Conservation (phyloP, 805 yeast species). For the Torulaspora gathmanii region DNA sequence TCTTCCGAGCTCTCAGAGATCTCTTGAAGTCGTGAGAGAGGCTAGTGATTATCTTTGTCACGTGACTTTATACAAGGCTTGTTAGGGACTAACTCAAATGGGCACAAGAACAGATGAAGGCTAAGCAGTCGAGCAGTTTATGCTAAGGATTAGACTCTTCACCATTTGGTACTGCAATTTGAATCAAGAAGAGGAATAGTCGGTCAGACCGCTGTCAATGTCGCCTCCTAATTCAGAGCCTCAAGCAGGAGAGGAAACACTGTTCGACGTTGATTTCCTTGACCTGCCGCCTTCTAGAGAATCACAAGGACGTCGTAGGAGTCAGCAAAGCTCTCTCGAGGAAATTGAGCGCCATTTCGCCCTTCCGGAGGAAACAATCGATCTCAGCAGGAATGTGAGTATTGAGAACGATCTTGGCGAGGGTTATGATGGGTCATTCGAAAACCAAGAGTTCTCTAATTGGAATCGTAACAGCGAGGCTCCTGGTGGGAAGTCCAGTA, state of each 20-base stretch:
- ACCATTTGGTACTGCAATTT: background rate
- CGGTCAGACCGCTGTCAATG: constrained; percentile 3
- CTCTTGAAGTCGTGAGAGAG: no score
- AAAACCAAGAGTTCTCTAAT: constrained; percentile 12
- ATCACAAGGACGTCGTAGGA: constrained; percentile 9
- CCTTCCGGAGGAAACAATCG: constrained; percentile 31
- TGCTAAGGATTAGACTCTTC: background rate
- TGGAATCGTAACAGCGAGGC: constrained; percentile 18
- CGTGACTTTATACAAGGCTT: constrained; percentile 1
- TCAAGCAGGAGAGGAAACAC: constrained; percentile 28
- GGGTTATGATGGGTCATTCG: constrained; percentile 27
- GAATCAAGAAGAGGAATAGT: background rate
- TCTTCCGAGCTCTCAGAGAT: no score
- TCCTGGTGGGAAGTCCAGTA: constrained; percentile 7
- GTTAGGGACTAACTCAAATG: background rate
- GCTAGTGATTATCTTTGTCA: background rate
- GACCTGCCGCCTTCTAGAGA: constrained; percentile 18
- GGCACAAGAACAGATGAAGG: background rate
- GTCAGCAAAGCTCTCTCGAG: background rate
- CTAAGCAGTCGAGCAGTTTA: background rate
- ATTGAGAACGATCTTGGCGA: constrained; percentile 38
- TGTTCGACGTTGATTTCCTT: constrained; percentile 41
- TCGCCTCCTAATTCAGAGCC: constrained; percentile 3
- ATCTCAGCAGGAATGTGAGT: constrained; percentile 33
- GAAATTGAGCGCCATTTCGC: constrained; percentile 3